Conservation (phyloP, 345 rosid species). For the Eutrema yunnanense region DNA sequence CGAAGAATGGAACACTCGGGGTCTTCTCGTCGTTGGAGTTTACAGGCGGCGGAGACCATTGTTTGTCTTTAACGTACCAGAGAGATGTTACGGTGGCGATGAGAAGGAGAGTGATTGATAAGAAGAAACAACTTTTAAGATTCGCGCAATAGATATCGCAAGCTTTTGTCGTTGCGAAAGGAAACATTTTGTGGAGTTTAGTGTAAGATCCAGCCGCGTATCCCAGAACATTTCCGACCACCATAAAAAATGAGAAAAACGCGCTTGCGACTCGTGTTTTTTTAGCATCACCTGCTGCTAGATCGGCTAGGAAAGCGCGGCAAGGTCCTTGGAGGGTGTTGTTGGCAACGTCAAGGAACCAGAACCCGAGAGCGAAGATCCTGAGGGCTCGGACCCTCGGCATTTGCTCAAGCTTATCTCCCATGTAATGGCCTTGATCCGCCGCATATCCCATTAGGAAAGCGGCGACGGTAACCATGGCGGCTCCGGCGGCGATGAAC, state of each 20-base stretch:
- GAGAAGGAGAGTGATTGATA: constrained; percentile 47
- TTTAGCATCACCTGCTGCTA: too few species aligned
- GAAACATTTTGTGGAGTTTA: constrained; percentile 44
- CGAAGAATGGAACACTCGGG: constrained; percentile 9
- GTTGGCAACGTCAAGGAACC: constrained; percentile 53
- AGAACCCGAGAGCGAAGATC: constrained; percentile 59
- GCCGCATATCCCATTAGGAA: constrained; percentile 79
- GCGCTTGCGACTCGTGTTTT: too few species aligned
- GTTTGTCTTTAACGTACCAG: not conserved
- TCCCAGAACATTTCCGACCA: too few species aligned
- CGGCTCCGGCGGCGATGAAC: constrained; percentile 53
- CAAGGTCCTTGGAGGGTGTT: too few species aligned
- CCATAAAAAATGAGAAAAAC: too few species aligned
- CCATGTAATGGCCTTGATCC: constrained; percentile 51
- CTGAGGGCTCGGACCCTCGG: constrained; percentile 52
- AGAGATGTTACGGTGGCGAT: constrained; percentile 39
- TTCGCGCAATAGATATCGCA: constrained; percentile 82
- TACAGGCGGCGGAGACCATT: too few species aligned
- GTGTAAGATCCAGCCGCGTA: constrained; percentile 68
- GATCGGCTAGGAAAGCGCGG: too few species aligned
- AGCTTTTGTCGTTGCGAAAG: constrained; percentile 60
- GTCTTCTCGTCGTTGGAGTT: not conserved
- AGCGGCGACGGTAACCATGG: constrained; percentile 44
- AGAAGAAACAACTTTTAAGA: constrained; percentile 65
- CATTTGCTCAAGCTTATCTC: constrained; percentile 30